These are phyloP conservation scores for Zygosaccharomyces pseudorouxii DNA, from an alignment of 805 yeast species.

Conservation along the genomic window DNA sequence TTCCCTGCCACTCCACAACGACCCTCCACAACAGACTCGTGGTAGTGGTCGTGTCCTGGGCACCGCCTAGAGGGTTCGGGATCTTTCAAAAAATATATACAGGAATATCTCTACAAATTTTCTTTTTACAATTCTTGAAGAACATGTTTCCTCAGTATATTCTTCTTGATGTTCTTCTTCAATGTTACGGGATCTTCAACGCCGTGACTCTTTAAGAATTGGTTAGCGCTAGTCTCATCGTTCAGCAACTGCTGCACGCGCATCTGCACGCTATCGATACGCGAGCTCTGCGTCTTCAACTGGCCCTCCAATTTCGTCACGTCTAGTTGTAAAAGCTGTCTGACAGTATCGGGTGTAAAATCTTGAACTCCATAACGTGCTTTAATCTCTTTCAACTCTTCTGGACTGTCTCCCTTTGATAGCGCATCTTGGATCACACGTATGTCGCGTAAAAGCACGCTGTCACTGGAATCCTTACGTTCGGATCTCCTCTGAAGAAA, in stretches of 20 bases:
- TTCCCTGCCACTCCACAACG: slow-evolving; percentile 18
- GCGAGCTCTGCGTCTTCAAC: slow-evolving; percentile 25
- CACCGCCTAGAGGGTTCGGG: slow-evolving; percentile 5
- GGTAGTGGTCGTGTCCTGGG: slow-evolving; percentile 23
- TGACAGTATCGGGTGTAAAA: slow-evolving; percentile 43
- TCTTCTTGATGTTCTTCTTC: slow-evolving; percentile 58
- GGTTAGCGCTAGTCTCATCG: slow-evolving; percentile 36
- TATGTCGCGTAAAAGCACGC: slow-evolving; percentile 30
- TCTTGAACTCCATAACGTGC: slow-evolving; percentile 43
- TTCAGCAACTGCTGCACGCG: slow-evolving; percentile 36
- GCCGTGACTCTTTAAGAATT: slow-evolving; percentile 35
- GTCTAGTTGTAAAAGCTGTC: slow-evolving; percentile 39
- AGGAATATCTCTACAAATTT: slow-evolving; percentile 6
- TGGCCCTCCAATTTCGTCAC: slow-evolving; percentile 30
- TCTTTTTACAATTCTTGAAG: slow-evolving; percentile 20
- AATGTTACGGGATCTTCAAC: slow-evolving; percentile 37
- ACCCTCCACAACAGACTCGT: slow-evolving; percentile 6
- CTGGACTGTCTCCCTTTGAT: slow-evolving; percentile 35
- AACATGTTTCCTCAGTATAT: slow-evolving; percentile 63
- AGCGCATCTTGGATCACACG: slow-evolving; percentile 29
- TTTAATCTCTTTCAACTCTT: slow-evolving; percentile 39
- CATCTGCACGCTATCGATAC: slow-evolving; percentile 37
- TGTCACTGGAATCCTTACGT: slow-evolving; percentile 28
- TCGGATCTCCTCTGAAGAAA: slow-evolving; percentile 49
- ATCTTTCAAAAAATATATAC: slow-evolving; percentile 6